A percentile compares a stretch with the other conserved stretches of the same genome.
These are phyloP conservation scores for Candida maris DNA, from an alignment of 805 yeast genomes.

Conservation along the genomic window DNA sequence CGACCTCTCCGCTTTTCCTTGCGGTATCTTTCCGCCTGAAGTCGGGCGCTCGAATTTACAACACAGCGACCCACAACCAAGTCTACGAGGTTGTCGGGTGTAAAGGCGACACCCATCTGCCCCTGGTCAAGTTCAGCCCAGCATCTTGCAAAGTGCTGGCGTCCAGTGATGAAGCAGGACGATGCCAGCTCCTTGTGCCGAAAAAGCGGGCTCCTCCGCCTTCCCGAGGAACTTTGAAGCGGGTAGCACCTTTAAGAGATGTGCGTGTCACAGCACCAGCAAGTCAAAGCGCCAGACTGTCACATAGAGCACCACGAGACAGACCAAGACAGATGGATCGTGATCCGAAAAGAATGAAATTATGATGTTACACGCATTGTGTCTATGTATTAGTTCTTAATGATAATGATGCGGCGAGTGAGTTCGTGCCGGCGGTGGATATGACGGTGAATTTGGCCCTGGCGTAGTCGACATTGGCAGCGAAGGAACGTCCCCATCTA, in stretches of 20 bases:
- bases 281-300: not conserved
- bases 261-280: not conserved
- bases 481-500: conserved; percentile 11
- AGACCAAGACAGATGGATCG: conserved; percentile 2
- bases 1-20: conserved; percentile 30
- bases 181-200: conserved; percentile 13
- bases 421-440: conserved; percentile 10
- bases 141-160: conserved; percentile 12
- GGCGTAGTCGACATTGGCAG: not conserved
- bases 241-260: conserved; percentile 1
- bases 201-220: conserved; percentile 4
- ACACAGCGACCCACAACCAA: conserved; percentile 24
- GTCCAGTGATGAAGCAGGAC: conserved; percentile 18
- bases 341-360: conserved; percentile 7
- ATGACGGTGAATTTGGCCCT: conserved; percentile 7
- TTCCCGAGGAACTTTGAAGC: not conserved
- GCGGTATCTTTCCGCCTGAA: conserved; percentile 41
- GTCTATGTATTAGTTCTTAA: too few species aligned
- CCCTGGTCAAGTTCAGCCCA: conserved; percentile 21
- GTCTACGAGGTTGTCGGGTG: conserved; percentile 29
- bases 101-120: conserved; percentile 9
- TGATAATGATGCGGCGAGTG: too few species aligned
- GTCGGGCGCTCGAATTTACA: conserved; percentile 35
- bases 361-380: too few species aligned
- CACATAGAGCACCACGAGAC: not conserved